Evolutionary conservation across 345 rosid genomes (phyloP).

Genomic region (Corchorus capsularis): DNA sequence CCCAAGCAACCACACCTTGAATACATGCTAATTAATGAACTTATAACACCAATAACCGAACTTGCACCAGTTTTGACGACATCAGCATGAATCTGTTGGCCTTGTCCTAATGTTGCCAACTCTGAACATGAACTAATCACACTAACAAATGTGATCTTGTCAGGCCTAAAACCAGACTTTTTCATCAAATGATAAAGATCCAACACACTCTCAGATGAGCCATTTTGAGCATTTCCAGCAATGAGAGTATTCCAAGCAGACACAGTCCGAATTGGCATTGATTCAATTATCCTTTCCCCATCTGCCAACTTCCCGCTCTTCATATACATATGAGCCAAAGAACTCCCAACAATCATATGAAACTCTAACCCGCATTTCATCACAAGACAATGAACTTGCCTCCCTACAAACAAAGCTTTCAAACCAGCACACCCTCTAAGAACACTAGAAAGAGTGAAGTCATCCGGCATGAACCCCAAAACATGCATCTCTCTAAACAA

Average conservation of each 20-base stretch:
- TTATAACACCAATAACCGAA: slow-evolving; percentile 52
- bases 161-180: slow-evolving; percentile 53
- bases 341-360: slow-evolving; percentile 56
- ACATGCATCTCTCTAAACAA: slow-evolving; percentile 55
- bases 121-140: slow-evolving; percentile 78
- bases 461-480: slow-evolving; percentile 57
- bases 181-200: slow-evolving; percentile 59
- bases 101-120: slow-evolving; percentile 67
- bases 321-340: slow-evolving; percentile 84
- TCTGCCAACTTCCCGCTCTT: slow-evolving; percentile 54
- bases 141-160: slow-evolving; percentile 63
- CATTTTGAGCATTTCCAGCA: slow-evolving; percentile 66
- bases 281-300: slow-evolving; percentile 58
- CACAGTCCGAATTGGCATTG: slow-evolving; percentile 47
- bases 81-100: slow-evolving; percentile 80
- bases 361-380: slow-evolving; percentile 54
- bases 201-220: slow-evolving; percentile 53
- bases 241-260: slow-evolving; percentile 80
- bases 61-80: slow-evolving; percentile 56
- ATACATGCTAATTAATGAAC: slow-evolving; percentile 72
- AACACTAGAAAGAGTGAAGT: slow-evolving; percentile 62
- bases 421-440: slow-evolving; percentile 69
- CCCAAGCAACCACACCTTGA: slow-evolving; percentile 75
- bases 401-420: slow-evolving; percentile 42
- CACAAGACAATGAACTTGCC: slow-evolving; percentile 56